phyloP scores from a whole-genome alignment of 768 basidiomycete genomes.

The Cystofilobasidium ferigula region DNA sequence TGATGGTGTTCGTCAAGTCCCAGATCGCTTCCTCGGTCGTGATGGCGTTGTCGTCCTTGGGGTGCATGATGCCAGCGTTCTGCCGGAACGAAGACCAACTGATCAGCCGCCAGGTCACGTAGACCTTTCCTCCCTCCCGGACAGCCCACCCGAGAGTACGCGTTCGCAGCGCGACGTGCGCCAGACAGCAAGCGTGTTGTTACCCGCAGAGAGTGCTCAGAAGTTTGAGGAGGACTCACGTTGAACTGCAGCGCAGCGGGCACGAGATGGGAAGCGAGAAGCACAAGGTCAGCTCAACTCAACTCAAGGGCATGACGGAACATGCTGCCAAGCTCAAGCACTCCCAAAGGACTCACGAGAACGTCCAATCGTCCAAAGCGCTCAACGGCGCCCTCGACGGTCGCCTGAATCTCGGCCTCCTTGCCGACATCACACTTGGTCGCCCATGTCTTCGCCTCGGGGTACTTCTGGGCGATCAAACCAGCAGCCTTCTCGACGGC shows the following conservation, averaged over 20 bases:
- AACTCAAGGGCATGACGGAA: neutral
- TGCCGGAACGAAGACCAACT: slow-evolving; percentile 7
- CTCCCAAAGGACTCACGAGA: slow-evolving; percentile 61
- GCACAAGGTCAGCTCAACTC: neutral
- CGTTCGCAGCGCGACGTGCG: no score
- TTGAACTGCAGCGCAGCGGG: slow-evolving; percentile 23
- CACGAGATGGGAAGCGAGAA: no score
- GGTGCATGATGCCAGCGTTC: slow-evolving; percentile 85
- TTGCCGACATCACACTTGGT: slow-evolving; percentile 77
- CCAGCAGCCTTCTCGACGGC: slow-evolving; percentile 59
- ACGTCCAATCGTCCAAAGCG: slow-evolving; percentile 90
- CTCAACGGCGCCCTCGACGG: slow-evolving; percentile 66
- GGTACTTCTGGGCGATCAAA: slow-evolving; percentile 55
- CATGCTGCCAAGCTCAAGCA: neutral
- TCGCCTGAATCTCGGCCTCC: slow-evolving; percentile 70
- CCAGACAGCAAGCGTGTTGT: no score
- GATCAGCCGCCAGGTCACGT: neutral
- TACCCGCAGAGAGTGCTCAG: no score
- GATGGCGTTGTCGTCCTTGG: slow-evolving; percentile 82
- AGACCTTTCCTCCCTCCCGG: no score
- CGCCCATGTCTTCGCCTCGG: slow-evolving; percentile 52
- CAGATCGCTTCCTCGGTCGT: slow-evolving; percentile 95
- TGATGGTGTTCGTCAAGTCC: slow-evolving; percentile 43
- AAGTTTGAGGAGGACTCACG: slow-evolving; percentile 10
- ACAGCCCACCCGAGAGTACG: no score